Conservation (phyloP, 1,284 basidiomycete genomes). For the Trametes polyzona region DNA sequence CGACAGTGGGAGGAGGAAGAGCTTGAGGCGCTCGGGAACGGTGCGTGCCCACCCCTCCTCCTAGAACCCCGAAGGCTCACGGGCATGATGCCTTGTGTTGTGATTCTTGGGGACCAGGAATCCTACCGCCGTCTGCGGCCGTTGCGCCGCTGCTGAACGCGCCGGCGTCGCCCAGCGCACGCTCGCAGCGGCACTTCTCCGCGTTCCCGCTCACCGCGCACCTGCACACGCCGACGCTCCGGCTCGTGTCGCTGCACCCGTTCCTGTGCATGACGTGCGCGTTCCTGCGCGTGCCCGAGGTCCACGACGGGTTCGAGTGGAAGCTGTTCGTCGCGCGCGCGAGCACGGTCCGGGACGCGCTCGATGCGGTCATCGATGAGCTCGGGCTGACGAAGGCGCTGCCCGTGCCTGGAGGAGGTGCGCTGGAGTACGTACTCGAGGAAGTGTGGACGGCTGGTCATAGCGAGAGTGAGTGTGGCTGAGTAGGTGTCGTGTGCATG, state of each 20-base stretch:
- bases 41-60: conserved; percentile 42
- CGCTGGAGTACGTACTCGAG: conserved; percentile 69
- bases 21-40: conserved; percentile 63
- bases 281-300: conserved; percentile 77
- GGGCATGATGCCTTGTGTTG: no score
- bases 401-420: conserved; percentile 62
- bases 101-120: conserved; percentile 46
- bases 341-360: conserved; percentile 55
- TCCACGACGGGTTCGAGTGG: conserved; percentile 74
- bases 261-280: conserved; percentile 56
- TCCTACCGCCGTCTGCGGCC: conserved; percentile 47
- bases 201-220: conserved; percentile 74
- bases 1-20: conserved; percentile 73
- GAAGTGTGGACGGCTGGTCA: conserved; percentile 58
- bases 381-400: conserved; percentile 70
- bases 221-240: conserved; percentile 67
- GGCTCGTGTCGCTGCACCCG: conserved; percentile 73
- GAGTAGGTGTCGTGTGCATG: neutral
- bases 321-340: conserved; percentile 62
- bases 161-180: conserved; percentile 39
- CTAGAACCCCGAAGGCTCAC: no score
- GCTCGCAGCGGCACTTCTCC: conserved; percentile 62
- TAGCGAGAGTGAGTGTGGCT: conserved; percentile 49
- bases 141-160: conserved; percentile 58
- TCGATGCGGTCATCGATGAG: conserved; percentile 60